Base-by-base conservation (phyloP, 805 yeast genomes). In the Hanseniaspora occidentalis region DNA sequence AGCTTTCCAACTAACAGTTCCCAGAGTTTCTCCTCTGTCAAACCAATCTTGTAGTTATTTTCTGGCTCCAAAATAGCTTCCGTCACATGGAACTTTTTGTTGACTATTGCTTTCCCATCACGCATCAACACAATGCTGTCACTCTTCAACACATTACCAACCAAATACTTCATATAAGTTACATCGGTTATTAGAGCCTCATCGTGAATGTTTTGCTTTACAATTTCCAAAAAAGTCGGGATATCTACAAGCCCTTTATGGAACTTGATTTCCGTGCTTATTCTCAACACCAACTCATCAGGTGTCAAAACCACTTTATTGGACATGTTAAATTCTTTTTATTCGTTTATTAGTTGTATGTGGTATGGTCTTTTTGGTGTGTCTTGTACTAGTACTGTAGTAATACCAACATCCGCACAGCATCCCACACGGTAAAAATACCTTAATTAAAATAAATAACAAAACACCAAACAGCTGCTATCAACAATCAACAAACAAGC, bases 1-100 rank as follows among this genome's bases (percentile, higher is more conserved):
- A 69, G 67, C 24, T 69, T 66, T 11, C 82, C 83, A 0, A 84
- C 72, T 31, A 81, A 56, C 37, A 65, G 67, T 14, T 65, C 50
- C 67, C 82, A 79, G 49, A 75, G 75, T 31, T 69, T 69, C 41
- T 73, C 77, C 21, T 73, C 72, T 4, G 67, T 62, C 3, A 80
- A 72, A 13, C 61, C 58, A 3, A 69, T 41, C n/a, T 42, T 36
- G 17, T 35, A 23, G 16, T 17, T 16, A 21, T 31, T 22, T 11
- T 23, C 36, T 17, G 23, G 16, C 27, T 34, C 13, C 10, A 37
- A 20, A 14, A 42, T 20, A n/a, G 11, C 23, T 3, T 18, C 16
- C 14, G 33, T 24, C 13, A 24, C 26, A 20, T 29, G 19, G 8
- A 9, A 14, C n/a, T 31, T 19, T 36, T 36, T 37, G 14, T 36